A percentile compares a stretch with the other conserved stretches of the same genome.
phyloP scores from a whole-genome alignment of 139 green algal species.

The Coelastrella sp. region DNA sequence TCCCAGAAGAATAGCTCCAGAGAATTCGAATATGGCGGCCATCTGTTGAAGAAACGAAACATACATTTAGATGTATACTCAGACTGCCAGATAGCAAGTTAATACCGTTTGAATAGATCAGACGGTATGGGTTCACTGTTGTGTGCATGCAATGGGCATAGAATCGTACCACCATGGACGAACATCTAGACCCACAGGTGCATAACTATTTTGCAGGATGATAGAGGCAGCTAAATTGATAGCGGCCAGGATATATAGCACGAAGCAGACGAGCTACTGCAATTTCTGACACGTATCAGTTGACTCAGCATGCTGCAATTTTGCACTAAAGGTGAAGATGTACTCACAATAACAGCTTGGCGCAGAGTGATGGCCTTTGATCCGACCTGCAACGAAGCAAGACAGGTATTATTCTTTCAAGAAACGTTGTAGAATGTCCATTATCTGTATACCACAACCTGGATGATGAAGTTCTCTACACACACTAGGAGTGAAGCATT shows the following conservation, averaged over 20 bases:
- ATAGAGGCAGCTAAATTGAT: no score
- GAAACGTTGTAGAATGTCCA: not conserved
- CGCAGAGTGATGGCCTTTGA: constrained; percentile 62
- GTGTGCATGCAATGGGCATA: no score
- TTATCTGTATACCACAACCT: not conserved
- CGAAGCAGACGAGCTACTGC: no score
- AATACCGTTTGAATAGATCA: not conserved
- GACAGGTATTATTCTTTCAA: not conserved
- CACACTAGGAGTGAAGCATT: no score
- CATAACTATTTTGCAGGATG: no score
- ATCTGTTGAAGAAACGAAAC: constrained; percentile 29
- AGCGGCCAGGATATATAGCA: no score
- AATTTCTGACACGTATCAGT: not conserved
- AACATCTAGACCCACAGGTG: no score
- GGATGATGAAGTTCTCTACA: no score
- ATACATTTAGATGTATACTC: not conserved
- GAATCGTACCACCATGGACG: no score
- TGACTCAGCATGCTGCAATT: not conserved
- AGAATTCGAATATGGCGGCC: constrained; percentile 60
- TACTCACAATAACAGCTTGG: constrained; percentile 53
- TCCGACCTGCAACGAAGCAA: constrained; percentile 39
- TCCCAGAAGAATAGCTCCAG: constrained; percentile 57
- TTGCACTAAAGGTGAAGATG: not conserved
- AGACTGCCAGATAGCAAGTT: not conserved
- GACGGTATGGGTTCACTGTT: not conserved